phyloP scores from a whole-genome alignment of 2,329 filamentous ascomycete genomes.

The Aspergillus piperis region DNA sequence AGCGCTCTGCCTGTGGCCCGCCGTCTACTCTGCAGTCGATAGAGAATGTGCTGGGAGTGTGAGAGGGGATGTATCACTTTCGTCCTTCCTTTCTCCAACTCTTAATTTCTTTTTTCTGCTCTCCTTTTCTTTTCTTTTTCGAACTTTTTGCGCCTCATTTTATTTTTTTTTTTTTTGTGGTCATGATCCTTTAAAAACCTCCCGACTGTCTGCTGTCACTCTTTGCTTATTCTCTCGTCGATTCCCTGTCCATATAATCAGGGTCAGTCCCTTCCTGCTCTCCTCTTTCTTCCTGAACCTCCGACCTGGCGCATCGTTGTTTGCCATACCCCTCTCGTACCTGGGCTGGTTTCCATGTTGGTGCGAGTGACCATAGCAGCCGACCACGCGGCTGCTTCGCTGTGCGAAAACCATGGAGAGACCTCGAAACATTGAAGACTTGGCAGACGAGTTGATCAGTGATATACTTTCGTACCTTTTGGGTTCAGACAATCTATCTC shows the following conservation, averaged over 20 bases:
- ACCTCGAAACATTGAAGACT: constrained; percentile 34
- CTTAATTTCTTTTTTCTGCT: constrained; percentile 15
- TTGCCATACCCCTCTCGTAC: constrained; percentile 5
- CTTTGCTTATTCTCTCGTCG: constrained; percentile 18
- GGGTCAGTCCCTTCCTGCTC: constrained; percentile 8
- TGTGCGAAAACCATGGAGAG: constrained; percentile 35
- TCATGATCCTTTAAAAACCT: constrained; percentile 14
- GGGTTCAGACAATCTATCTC: constrained; percentile 19
- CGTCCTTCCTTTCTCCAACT: constrained; percentile 5
- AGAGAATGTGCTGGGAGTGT: constrained; percentile 12
- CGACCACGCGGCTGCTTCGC: constrained; percentile 35
- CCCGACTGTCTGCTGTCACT: constrained; percentile 14
- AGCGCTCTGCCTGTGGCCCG: constrained; percentile 23
- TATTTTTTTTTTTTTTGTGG: constrained; percentile 7
- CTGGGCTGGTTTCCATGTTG: constrained; percentile 34
- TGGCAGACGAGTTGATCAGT: constrained; percentile 41
- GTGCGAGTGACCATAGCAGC: constrained; percentile 31
- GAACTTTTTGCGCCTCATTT: constrained; percentile 1
- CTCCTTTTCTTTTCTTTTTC: not conserved
- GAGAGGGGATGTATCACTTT: constrained; percentile 29
- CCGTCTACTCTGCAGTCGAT: constrained; percentile 21
- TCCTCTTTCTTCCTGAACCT: constrained; percentile 5
- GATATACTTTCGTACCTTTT: constrained; percentile 37
- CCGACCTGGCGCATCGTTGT: constrained; percentile 1
- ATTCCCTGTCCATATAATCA: constrained; percentile 3